Base-by-base conservation (phyloP, 179 eudicot species). In the Beta macrorhiza region DNA sequence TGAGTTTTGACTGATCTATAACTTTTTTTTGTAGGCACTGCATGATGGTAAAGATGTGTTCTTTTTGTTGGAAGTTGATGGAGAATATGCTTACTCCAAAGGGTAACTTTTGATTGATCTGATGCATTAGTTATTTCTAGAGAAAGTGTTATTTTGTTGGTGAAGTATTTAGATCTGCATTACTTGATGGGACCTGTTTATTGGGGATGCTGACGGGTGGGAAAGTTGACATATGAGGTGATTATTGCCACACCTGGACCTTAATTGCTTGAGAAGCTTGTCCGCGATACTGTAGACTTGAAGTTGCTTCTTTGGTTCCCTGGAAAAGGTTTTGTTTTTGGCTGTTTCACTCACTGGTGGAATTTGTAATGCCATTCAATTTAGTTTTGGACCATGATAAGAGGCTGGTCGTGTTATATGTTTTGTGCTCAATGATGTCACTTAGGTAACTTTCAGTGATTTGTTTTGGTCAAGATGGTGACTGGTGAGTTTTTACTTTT, bases 11-110 rank as follows among this genome's bases (percentile, higher is more conserved):
- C 69, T 58, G 20, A 20, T 55, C 1, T 63, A 37, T 17, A 22
- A 16, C n/a, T 47, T 0, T 14, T 4, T 57, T 32, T 59, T 57
- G 85, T 81, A 92, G 98, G 94, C 95, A 55, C 83, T 92, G 74
- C 98, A 94, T 80, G 98, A 93, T 89, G 98, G 98, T 58, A 87
- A 86, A 72, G 91, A 94, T 82, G 87, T 89, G 51, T 91, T 87
- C 89, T 93, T 93, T 82, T 56, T 94, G 87, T 85, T 94, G 90
- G 93, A 94, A 90, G 94, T 92, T 78, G 87, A 86, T 84, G 95
- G 97, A 45, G 91, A 89, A 8, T 94, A 90, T 87, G 89, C 80
- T 14, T 94, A 89, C 87, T 78, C 91, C 25, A 77, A 90, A 87
- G 93, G 95, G 98, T 94, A 65, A 85, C 53, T 87, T 82, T 45